Conservation (phyloP, 345 rosid genomes). For the Camelina laxa region DNA sequence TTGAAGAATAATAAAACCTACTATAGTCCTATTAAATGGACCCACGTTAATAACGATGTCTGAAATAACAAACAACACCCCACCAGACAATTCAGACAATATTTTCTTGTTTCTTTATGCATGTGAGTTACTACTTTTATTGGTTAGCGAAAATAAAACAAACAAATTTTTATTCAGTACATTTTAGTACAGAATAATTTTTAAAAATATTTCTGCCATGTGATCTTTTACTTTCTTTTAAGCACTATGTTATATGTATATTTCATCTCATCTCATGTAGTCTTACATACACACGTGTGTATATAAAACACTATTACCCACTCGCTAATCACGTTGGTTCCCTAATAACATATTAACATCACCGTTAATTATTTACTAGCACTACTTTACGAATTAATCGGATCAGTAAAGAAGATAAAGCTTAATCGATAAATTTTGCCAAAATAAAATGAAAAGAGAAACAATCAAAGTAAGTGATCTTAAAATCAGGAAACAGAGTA, state of each 20-base stretch:
- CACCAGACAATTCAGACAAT: conserved; percentile 31
- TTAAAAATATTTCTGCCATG: conserved; percentile 24
- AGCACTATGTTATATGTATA: not conserved
- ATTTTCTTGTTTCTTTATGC: conserved; percentile 25
- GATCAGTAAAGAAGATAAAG: conserved; percentile 5
- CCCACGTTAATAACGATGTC: conserved; percentile 48
- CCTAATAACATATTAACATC: not conserved
- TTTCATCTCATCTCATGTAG: conserved; percentile 13
- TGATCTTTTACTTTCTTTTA: conserved; percentile 12
- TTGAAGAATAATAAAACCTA: conserved; percentile 22
- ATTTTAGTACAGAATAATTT: conserved; percentile 24
- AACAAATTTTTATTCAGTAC: conserved; percentile 22
- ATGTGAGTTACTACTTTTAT: conserved; percentile 24
- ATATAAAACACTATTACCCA: not conserved
- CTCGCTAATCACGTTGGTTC: not conserved
- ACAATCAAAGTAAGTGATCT: conserved; percentile 16
- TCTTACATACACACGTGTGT: conserved; percentile 30
- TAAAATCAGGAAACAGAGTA: conserved; percentile 19
- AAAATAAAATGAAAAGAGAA: conserved; percentile 13
- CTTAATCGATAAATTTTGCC: not conserved
- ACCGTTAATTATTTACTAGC: not conserved
- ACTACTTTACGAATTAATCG: not conserved
- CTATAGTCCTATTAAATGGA: conserved; percentile 23
- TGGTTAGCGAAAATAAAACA: not conserved
- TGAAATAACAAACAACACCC: conserved; percentile 37